phyloP scores from a whole-genome alignment of 768 basidiomycete genomes.

The Leccinum fibrillosum region DNA sequence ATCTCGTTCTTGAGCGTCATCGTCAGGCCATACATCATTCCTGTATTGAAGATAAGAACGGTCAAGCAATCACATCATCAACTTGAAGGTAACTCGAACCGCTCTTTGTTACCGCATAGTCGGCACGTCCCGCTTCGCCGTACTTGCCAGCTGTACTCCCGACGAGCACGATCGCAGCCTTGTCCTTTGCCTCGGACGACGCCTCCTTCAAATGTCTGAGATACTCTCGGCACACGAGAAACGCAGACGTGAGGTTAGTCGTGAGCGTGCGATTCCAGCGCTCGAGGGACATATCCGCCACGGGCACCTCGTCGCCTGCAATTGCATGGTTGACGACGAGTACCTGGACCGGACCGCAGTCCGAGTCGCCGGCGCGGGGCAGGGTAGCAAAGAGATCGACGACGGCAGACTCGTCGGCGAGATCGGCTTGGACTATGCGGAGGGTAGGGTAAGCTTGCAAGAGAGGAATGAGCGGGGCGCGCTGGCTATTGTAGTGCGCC shows the following conservation, averaged over 20 bases:
- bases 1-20: slow-evolving; percentile 74
- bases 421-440: slow-evolving; percentile 47
- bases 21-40: slow-evolving; percentile 68
- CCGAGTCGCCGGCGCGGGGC: slow-evolving; percentile 20
- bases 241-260: slow-evolving; percentile 61
- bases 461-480: slow-evolving; percentile 40
- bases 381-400: slow-evolving; percentile 41
- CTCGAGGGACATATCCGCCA: slow-evolving; percentile 56
- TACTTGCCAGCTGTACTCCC: slow-evolving; percentile 70
- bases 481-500: slow-evolving; percentile 61
- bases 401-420: slow-evolving; percentile 52
- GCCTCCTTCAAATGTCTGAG: slow-evolving; percentile 43
- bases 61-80: neutral
- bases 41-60: slow-evolving; percentile 28
- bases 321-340: slow-evolving; percentile 60
- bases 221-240: slow-evolving; percentile 61
- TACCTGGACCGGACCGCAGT: slow-evolving; percentile 50
- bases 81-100: slow-evolving; percentile 36
- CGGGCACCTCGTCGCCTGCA: slow-evolving; percentile 40
- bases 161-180: slow-evolving; percentile 58
- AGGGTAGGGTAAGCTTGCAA: slow-evolving; percentile 32
- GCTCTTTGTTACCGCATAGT: slow-evolving; percentile 64
- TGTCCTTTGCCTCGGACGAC: slow-evolving; percentile 40
- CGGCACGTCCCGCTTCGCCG: slow-evolving; percentile 62
- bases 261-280: slow-evolving; percentile 60